These are phyloP conservation scores for Penicillium herquei DNA, from an alignment of 495 filamentous ascomycete species.

Conservation along the genomic window DNA sequence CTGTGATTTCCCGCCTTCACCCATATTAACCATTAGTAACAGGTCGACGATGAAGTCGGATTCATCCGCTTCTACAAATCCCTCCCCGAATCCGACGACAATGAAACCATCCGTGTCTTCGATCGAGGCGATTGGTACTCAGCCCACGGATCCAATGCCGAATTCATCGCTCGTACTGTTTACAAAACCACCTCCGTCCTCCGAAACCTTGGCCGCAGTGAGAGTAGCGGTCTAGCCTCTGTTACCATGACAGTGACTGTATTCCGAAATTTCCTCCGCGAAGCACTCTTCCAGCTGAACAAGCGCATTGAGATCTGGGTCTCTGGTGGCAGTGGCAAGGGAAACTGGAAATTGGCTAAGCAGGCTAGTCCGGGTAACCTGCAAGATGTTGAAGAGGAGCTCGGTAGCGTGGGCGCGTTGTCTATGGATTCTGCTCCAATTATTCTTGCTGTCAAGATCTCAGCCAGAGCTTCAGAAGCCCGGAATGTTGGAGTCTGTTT, in stretches of 20 bases:
- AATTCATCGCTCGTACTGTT: constrained; percentile 89
- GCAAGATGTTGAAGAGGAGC: constrained; percentile 95
- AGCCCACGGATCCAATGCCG: constrained; percentile 87
- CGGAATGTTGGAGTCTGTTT: constrained; percentile 93
- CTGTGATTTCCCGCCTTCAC: background rate
- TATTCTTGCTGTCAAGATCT: constrained; percentile 91
- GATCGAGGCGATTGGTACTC: constrained; percentile 95
- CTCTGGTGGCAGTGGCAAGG: constrained; percentile 59
- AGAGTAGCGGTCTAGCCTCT: constrained; percentile 79
- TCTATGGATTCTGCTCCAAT: constrained; percentile 87
- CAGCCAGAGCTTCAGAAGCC: constrained; percentile 79
- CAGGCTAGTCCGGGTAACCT: constrained; percentile 93
- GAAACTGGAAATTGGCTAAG: constrained; percentile 88
- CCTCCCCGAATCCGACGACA: constrained; percentile 65
- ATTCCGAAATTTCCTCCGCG: constrained; percentile 92
- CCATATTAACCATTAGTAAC: background rate
- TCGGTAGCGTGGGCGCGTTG: constrained; percentile 57
- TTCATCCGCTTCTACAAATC: constrained; percentile 94
- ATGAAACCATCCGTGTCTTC: constrained; percentile 73
- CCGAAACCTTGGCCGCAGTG: constrained; percentile 78
- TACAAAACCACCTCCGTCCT: constrained; percentile 98
- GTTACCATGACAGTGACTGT: constrained; percentile 93
- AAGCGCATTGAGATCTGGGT: constrained; percentile 91
- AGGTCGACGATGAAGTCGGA: constrained; percentile 94
- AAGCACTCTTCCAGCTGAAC: constrained; percentile 86